These are phyloP conservation scores for Irpex sp. DNA, from an alignment of 1,284 basidiomycete species.

Conservation along the genomic window DNA sequence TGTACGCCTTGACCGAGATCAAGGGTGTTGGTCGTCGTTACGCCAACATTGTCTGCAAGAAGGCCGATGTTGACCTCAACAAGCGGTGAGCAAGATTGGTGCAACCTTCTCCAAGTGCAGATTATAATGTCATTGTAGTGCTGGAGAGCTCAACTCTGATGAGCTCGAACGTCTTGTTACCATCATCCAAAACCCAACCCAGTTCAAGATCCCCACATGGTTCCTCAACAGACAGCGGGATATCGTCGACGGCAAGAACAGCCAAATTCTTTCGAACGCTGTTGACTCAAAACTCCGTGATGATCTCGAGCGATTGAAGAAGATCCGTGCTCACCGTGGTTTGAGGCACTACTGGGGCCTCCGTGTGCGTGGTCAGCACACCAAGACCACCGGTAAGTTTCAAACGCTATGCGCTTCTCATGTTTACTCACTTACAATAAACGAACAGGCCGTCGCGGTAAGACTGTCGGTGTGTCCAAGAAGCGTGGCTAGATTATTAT, in stretches of 20 bases:
- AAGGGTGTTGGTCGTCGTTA: conserved; percentile 99
- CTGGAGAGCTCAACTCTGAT: conserved; percentile 92
- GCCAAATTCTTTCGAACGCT: conserved; percentile 94
- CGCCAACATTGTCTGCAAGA: conserved; percentile 99
- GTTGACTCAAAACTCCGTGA: conserved; percentile 99
- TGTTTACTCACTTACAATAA: too few species aligned
- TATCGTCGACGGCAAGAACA: conserved; percentile 96
- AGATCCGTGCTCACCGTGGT: conserved; percentile 98
- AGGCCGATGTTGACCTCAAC: conserved; percentile 98
- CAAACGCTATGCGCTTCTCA: too few species aligned
- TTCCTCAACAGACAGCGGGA: conserved; percentile 99
- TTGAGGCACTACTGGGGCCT: conserved; percentile 97
- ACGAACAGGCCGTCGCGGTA: conserved; percentile 73
- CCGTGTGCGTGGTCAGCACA: conserved; percentile 96
- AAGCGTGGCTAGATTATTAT: conserved; percentile 68
- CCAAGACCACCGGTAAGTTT: conserved; percentile 91
- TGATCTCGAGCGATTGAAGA: conserved; percentile 98
- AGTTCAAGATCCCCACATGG: conserved; percentile 99
- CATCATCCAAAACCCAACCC: conserved; percentile 99
- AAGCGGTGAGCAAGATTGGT: conserved; percentile 77
- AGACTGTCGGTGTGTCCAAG: conserved; percentile 92
- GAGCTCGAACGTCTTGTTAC: conserved; percentile 99
- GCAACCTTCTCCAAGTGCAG: neutral
- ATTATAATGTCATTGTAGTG: conserved; percentile 39
- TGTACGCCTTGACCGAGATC: conserved; percentile 98